phyloP scores from a whole-genome alignment of 805 yeast species.

The Metschnikowia drakensbergensis region DNA sequence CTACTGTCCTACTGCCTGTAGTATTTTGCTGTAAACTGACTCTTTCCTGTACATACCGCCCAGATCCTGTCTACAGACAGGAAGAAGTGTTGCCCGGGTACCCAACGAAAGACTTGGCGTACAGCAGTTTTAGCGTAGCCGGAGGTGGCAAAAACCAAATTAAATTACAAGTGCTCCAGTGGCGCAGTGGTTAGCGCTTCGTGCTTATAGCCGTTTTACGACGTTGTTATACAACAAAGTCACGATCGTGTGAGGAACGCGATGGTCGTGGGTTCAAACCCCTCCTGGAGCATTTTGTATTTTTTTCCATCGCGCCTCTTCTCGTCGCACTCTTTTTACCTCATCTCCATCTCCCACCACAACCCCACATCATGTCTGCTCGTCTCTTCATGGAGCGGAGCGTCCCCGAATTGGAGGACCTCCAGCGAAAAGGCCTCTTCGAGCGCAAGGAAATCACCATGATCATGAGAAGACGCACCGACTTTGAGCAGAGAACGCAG shows the following conservation, averaged over 20 bases:
- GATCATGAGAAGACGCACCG: constrained; percentile 91
- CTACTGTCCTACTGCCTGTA: too few relatives aligned
- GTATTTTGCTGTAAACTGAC: too few relatives aligned
- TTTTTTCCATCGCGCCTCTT: constrained; percentile 12
- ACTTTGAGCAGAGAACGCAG: constrained; percentile 85
- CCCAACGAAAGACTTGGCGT: too few relatives aligned
- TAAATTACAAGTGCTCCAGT: constrained; percentile 33
- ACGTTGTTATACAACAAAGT: constrained; percentile 42
- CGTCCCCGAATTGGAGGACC: constrained; percentile 89
- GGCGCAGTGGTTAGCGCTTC: constrained; percentile 56
- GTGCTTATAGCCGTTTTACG: constrained; percentile 47
- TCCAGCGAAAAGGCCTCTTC: constrained; percentile 75
- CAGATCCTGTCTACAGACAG: too few relatives aligned
- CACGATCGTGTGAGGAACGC: constrained; percentile 55
- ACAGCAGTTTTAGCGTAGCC: too few relatives aligned
- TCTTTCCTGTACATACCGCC: too few relatives aligned
- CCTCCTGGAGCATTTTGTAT: constrained; percentile 48
- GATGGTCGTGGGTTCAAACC: constrained; percentile 55
- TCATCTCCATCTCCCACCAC: neutral
- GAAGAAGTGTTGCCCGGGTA: too few relatives aligned
- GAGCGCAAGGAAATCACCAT: constrained; percentile 74
- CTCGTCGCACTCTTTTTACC: neutral
- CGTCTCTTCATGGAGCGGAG: constrained; percentile 53
- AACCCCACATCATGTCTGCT: neutral
- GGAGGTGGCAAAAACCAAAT: too few relatives aligned